Conservation (phyloP, 2,329 filamentous ascomycete genomes). For the Graphilbum fragrans region DNA sequence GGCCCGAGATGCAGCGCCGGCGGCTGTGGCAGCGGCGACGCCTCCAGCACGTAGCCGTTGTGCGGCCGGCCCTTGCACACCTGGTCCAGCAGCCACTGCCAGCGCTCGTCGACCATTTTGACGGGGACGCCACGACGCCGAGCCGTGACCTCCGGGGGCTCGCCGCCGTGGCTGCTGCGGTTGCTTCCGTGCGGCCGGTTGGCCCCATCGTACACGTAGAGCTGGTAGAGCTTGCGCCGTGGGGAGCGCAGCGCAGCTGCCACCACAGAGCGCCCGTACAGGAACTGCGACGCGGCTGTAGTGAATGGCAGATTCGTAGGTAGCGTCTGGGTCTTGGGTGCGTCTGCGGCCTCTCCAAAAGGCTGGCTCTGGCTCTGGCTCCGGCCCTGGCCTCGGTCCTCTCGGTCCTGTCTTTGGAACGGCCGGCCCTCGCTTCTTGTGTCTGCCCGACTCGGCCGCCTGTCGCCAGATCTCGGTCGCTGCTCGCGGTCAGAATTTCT, state of each 20-base stretch:
- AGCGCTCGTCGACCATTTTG: conserved; percentile 44
- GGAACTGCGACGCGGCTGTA: conserved; percentile 79
- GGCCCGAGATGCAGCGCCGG: conserved; percentile 49
- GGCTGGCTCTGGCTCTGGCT: no score
- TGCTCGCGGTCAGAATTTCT: no score
- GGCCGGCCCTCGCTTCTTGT: no score
- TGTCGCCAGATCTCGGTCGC: no score
- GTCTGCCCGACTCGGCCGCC: no score
- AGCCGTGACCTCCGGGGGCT: conserved; percentile 32
- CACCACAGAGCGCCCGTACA: conserved; percentile 77
- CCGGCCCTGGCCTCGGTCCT: no score
- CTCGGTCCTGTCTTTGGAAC: no score
- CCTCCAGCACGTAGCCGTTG: conserved; percentile 81
- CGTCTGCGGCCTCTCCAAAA: no score
- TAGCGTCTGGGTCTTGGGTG: no score
- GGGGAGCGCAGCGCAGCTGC: conserved; percentile 58
- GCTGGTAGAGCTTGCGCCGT: conserved; percentile 65
- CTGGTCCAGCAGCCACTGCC: conserved; percentile 64
- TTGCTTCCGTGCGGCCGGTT: conserved; percentile 21
- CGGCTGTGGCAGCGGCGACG: conserved; percentile 65
- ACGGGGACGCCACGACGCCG: conserved; percentile 37
- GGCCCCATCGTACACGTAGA: conserved; percentile 55
- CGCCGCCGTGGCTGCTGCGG: conserved; percentile 29
- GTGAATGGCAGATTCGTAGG: conserved; percentile 49
- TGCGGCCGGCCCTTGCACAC: conserved; percentile 76